Base-by-base conservation (phyloP, 2,329 filamentous ascomycete species). In the Cytospora piceae region DNA sequence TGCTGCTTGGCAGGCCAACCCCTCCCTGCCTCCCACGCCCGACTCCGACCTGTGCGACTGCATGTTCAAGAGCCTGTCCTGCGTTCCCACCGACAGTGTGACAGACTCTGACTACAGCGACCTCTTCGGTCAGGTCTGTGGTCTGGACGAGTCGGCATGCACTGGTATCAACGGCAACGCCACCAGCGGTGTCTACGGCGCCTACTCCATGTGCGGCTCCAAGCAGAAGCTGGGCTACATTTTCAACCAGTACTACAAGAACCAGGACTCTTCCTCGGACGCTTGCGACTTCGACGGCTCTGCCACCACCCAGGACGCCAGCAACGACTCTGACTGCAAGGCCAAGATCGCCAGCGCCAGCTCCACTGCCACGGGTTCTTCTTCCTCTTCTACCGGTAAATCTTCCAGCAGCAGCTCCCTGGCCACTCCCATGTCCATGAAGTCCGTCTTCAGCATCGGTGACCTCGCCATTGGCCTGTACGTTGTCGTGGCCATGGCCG, bases 31-130 rank as follows among this genome's bases (percentile, higher is more conserved):
- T 32, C 94, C 94, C 12, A 86, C 86, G 14, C 93, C 94, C 69
- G 92, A 98, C 80, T 74, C 86, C 55, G 74, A 87, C 54, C 88
- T 96, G 56, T 99, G 95, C 85, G 78, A 83, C 65, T 99, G 95
- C 86, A 97, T 97, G 92, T 85, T 86, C 77, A 81, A 86, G 69
- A 87, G 87, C 54, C 81, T 96, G 65, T 80, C 81, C 66, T 99
- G 95, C 80, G 84, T 85, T 32, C 87, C 93, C 67, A 81, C 85
- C 55, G 77, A 82, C 56, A 77, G 78, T 71, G 79, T 93, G 29
- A 80, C 84, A 69, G 76, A 80, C 58, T 82, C 88, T 62, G 79
- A 87, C 64, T 90, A 87, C 73, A 86, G 85, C 58, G 79, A 84
- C 20, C 85, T 95, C 71, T 98, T 98, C 78, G 83, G 82, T 75